Conservation (phyloP, 257 asterid species). For the Osmanthus fragrans region DNA sequence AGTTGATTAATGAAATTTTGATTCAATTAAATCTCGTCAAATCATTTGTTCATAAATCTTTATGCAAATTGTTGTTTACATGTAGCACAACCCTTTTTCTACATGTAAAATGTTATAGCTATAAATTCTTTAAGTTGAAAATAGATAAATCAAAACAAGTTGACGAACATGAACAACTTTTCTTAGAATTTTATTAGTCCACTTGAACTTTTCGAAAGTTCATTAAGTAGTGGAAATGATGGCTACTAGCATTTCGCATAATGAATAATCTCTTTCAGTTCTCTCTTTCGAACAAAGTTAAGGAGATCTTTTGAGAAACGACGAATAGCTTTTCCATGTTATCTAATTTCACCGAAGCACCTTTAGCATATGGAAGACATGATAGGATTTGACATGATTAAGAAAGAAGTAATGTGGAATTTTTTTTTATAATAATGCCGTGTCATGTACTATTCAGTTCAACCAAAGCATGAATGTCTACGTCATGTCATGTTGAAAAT, state of each 20-base stretch:
- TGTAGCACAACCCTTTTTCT: no score
- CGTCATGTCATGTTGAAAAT: no score
- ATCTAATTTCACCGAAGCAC: background rate
- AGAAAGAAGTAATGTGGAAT: background rate
- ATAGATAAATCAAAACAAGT: background rate
- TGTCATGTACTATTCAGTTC: background rate
- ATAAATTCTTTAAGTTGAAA: background rate
- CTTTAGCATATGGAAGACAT: background rate
- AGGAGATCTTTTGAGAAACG: background rate
- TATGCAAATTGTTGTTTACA: no score
- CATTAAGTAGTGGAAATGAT: background rate
- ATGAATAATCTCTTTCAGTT: background rate
- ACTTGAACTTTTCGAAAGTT: background rate
- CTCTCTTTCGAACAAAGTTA: background rate
- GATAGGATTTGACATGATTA: background rate
- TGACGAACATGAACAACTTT: background rate
- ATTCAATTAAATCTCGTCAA: no score
- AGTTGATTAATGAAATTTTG: no score
- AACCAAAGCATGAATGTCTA: no score
- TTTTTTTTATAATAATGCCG: background rate
- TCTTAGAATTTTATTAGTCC: background rate
- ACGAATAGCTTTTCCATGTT: background rate
- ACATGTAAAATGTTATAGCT: background rate
- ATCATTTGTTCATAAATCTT: no score
- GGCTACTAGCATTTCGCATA: background rate